phyloP scores from a whole-genome alignment of 768 basidiomycete genomes.

The Mycena rosella region DNA sequence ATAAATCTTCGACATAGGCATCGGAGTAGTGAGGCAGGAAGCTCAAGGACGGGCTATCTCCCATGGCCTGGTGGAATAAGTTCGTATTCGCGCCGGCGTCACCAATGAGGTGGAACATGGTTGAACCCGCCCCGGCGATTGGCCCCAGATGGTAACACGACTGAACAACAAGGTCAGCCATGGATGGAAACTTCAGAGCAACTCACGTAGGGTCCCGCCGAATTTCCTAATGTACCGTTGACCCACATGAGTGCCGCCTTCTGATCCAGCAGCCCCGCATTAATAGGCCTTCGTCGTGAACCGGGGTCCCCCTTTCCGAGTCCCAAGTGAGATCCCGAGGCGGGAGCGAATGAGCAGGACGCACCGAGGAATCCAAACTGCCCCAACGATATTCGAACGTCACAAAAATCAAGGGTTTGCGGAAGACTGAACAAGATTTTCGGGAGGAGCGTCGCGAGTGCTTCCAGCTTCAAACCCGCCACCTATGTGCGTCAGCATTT shows the following conservation, averaged over 20 bases:
- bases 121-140: too few relatives aligned
- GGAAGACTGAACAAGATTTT: conserved; percentile 48
- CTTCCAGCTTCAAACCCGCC: conserved; percentile 58
- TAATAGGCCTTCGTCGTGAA: conserved; percentile 49
- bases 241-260: not conserved
- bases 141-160: too few relatives aligned
- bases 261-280: conserved; percentile 53
- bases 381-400: conserved; percentile 59
- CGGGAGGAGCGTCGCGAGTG: conserved; percentile 47
- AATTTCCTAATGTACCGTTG: too few relatives aligned
- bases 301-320: conserved; percentile 46
- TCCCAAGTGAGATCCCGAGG: not conserved
- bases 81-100: too few relatives aligned
- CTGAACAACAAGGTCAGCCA: too few relatives aligned
- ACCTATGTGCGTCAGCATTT: conserved; percentile 40
- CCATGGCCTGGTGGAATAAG: too few relatives aligned
- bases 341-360: not conserved
- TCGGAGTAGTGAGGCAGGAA: too few relatives aligned
- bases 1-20: too few relatives aligned
- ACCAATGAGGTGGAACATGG: too few relatives aligned
- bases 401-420: conserved; percentile 53
- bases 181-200: too few relatives aligned
- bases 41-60: too few relatives aligned
- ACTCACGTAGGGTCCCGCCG: too few relatives aligned
- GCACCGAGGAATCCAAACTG: conserved; percentile 57